phyloP scores from a whole-genome alignment of 192 early-diverging fungal species.

The Coemansia sp. region DNA sequence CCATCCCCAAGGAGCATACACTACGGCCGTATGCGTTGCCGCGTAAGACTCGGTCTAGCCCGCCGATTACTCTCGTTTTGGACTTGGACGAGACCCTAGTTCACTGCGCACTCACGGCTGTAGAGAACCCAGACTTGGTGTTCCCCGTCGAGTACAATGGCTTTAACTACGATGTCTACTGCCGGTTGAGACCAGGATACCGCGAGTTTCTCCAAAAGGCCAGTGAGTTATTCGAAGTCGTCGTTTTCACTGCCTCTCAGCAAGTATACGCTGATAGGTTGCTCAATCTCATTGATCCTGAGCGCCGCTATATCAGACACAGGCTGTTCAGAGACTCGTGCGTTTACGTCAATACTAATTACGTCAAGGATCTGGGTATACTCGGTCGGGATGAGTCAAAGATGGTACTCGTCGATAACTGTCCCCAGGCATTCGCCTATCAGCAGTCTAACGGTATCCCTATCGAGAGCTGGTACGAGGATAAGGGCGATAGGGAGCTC shows the following conservation, averaged over 20 bases:
- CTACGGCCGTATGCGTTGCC: conserved; percentile 61
- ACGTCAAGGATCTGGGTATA: conserved; percentile 71
- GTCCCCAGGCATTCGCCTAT: conserved; percentile 75
- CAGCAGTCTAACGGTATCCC: conserved; percentile 75
- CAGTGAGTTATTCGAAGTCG: conserved; percentile 67
- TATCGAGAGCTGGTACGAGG: conserved; percentile 75
- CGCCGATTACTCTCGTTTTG: conserved; percentile 67
- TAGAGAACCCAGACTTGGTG: conserved; percentile 62
- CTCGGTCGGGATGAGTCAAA: conserved; percentile 69
- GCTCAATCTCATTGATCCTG: conserved; percentile 66
- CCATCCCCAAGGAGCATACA: conserved; percentile 59
- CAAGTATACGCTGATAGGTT: conserved; percentile 71
- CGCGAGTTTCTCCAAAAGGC: conserved; percentile 62
- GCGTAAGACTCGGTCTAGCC: conserved; percentile 62
- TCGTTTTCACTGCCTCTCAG: conserved; percentile 77
- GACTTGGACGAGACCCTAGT: conserved; percentile 75
- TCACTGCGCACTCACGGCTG: conserved; percentile 62
- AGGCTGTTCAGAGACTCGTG: conserved; percentile 74
- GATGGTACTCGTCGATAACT: conserved; percentile 72
- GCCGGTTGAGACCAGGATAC: conserved; percentile 69
- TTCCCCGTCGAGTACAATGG: conserved; percentile 72
- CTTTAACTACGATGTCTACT: conserved; percentile 65
- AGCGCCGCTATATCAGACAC: conserved; percentile 64
- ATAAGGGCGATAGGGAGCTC: conserved; percentile 68
- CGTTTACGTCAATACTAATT: conserved; percentile 66